Evolutionary conservation across 2,329 filamentous ascomycete species (phyloP), one percentile per base, ranked within the genome.

Genomic region (Fusarium austroafricanum): DNA sequence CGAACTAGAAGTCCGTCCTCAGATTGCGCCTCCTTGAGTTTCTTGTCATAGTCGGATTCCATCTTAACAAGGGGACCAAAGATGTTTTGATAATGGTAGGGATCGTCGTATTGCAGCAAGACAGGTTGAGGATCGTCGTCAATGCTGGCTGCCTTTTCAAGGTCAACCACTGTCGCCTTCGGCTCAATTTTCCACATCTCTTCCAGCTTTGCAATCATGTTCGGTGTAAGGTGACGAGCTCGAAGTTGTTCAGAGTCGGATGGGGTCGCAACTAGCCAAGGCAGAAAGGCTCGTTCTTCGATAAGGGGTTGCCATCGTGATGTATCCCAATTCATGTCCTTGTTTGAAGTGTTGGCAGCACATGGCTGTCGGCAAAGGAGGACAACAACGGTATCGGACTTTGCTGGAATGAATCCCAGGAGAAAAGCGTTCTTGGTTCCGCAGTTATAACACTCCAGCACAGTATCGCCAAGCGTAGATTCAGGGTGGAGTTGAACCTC

Each of bases 301-400:
- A 99, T 98, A 60, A 99, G 85, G 14, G 96, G 96, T 78, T 98
- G 94, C 96, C 96, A 99, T 76, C 94, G 90, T 26, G 95, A 97
- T 8, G 94, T 96, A 78, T 99, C 96, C 96, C 96, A 99, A 79
- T 96, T 99, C 94, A 99, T 98, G 75, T 99, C 96, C 81, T 99
- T 99, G 70, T 93, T 95, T 33, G 96, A 98, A 2, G 94, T 92
- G 82, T 92, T 95, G 28, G 96, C 91, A 33, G 95, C 96, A 79
- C 96, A 99, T 45, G 96, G 96, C 80, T 98, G 96, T 64, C 96
- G 94, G 79, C 96, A 99, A 37, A 99, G 87, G 43, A 99, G 88
- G 23, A 99, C 96, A 10, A 99, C 96, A 28, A 99, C 96, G 0
- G 96, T 97, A 76, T 99, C 96, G 12, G 96, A 98, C 78, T 99